Conservation (phyloP, 192 early-diverging fungal genomes). For the Anaeromyces robustus region DNA sequence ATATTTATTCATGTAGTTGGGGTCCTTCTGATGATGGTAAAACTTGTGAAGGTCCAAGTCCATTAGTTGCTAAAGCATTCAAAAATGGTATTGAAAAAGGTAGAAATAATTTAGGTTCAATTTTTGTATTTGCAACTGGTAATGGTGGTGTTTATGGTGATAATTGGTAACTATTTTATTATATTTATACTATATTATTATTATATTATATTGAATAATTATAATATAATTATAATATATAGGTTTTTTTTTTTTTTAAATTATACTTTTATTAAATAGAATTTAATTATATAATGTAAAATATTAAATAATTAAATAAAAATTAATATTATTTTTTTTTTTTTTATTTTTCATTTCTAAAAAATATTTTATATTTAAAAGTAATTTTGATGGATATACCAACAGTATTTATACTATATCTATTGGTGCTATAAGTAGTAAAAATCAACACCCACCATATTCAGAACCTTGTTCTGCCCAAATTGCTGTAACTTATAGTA, state of each 20-base stretch:
- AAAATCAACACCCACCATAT: slow-evolving; percentile 64
- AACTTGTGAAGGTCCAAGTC: slow-evolving; percentile 67
- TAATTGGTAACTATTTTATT: slow-evolving; percentile 45
- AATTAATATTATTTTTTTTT: too few relatives aligned
- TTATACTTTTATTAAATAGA: too few relatives aligned
- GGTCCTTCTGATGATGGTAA: slow-evolving; percentile 81
- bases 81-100: slow-evolving; percentile 77
- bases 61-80: slow-evolving; percentile 68
- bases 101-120: slow-evolving; percentile 61
- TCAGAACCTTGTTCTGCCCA: slow-evolving; percentile 80
- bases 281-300: too few relatives aligned
- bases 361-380: not conserved
- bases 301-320: too few relatives aligned
- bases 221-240: too few relatives aligned
- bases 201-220: too few relatives aligned
- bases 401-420: slow-evolving; percentile 93
- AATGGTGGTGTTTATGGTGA: slow-evolving; percentile 69
- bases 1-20: slow-evolving; percentile 95
- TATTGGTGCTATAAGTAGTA: slow-evolving; percentile 68
- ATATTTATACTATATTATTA: too few relatives aligned
- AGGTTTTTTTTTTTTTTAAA: too few relatives aligned
- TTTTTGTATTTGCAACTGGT: slow-evolving; percentile 89
- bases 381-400: slow-evolving; percentile 96
- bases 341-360: too few relatives aligned
- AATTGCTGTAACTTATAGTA: slow-evolving; percentile 74